Base-by-base conservation (phyloP, 306 rosid genomes). In the Gleditsia sinensis region DNA sequence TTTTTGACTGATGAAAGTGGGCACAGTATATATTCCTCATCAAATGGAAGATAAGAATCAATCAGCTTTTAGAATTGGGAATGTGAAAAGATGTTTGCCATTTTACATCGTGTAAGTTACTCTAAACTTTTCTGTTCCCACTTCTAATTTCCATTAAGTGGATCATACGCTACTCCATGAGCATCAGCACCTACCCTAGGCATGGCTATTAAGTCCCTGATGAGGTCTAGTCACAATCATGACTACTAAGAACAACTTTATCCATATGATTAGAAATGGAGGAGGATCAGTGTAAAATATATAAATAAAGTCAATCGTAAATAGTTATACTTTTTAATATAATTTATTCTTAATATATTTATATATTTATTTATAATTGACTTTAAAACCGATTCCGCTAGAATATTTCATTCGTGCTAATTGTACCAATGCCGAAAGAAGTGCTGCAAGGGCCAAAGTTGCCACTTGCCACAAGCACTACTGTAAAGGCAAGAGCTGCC, bases 11-110 rank as follows among this genome's bases (percentile, higher is more conserved):
- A 43, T 65, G 78, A 80, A 82, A 85, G 92, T 89, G 94, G 92
- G 89, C 49, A 85, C 81, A 76, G 93, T 51, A 94, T 85, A 82
- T 75, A 84, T 91, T 86, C 96, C 77, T 62, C 67, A 79, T 28
- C 58, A 71, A 78, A 72, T 20, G 54, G 53, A 71, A 81, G 80
- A 68, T 81, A 83, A 88, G 86, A 70, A 75, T 86, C 83, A 55
- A 39, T n/a, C 45, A 23, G 20, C 62, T 74, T 79, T 57, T 13
- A n/a, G 55, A 74, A 67, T 1, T 7, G 61, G 57, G 46, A 67
- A 42, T 48, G 14, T 65, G 51, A 75, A 77, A n/a, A 36, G 75
- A 53, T 69, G 83, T 78, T 74, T 69, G 54, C 72, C 67, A 32
- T 76, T 40, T 34, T 49, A 66, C 61, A 63, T 49, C 56, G 76